Base-by-base conservation (phyloP, 805 yeast species). In the Sugiyamaella valdiviana region DNA sequence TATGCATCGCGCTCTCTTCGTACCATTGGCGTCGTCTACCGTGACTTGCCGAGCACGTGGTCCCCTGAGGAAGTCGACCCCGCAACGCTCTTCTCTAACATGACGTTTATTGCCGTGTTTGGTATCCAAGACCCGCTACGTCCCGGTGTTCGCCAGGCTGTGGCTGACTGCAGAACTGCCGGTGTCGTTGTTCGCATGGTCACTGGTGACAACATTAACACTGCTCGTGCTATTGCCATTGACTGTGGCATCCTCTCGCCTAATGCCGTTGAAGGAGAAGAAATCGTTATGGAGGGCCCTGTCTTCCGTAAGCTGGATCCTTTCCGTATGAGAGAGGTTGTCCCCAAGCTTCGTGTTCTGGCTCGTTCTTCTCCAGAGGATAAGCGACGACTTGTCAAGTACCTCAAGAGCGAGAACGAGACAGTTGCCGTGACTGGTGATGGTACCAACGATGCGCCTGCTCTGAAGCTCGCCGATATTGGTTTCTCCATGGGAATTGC, bases 361-460 rank as follows among this genome's bases (percentile, higher is more conserved):
- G 99, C 98, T 1, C 77, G 99, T 61, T 88, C 96, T 1, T 83
- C 95, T 10, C 99, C 99, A 2, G 96, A 91, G 56, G 99, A 93
- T 68, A 93, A 93, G 68, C 74, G 95, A 50, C 70, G 86, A 23
- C 74, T 93, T 40, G 99, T 95, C 32, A 85, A 83, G 53, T 81
- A 89, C 10, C 72, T 93, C 58, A 82, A 83, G 60, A 72, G 75
- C 35, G 74, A 80, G 62, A 95, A 95, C 20, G 97, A 93, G 62
- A 95, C 91, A 32, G 99, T 93, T 44, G 99, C 99, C 1, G 98
- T 91, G 32, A 93, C 99, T 36, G 99, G 99, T 63, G 99, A 93
- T 66, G 99, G 99, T 68, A 91, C 98, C 6, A 93, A 93, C 65
- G 99, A 93, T 74, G 99, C 98, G 0, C 97, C 97, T 14, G 98